phyloP scores from a whole-genome alignment of 2,329 filamentous ascomycete species.

The Pseudogymnoascus sp. region DNA sequence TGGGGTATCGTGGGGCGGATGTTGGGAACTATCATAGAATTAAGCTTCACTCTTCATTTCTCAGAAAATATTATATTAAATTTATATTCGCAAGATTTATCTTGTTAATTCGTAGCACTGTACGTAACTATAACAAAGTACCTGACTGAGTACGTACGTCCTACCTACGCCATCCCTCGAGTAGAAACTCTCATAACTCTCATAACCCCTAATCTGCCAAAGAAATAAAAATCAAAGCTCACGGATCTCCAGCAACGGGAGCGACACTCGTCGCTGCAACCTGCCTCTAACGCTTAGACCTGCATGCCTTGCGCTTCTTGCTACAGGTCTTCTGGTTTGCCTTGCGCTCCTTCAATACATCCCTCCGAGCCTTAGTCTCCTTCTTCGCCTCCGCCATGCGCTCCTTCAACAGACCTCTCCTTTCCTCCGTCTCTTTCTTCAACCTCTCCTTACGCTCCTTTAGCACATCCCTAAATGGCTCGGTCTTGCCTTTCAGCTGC shows the following conservation, averaged over 20 bases:
- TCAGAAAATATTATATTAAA: slow-evolving; percentile 9
- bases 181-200: neutral
- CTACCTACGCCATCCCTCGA: slow-evolving; percentile 2
- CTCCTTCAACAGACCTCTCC: neutral
- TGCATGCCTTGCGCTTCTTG: neutral
- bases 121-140: slow-evolving; percentile 7
- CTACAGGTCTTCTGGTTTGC: neutral
- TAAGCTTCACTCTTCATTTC: neutral
- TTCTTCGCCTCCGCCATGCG: neutral
- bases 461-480: neutral
- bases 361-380: neutral
- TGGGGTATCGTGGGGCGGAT: neutral
- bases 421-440: neutral
- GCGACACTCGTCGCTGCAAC: neutral
- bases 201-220: neutral
- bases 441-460: neutral
- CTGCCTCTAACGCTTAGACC: neutral
- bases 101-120: slow-evolving; percentile 7
- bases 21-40: neutral
- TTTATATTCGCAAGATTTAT: slow-evolving; percentile 6
- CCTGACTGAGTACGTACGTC: slow-evolving; percentile 8
- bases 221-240: slow-evolving; percentile 4
- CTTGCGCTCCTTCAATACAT: neutral
- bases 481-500: neutral
- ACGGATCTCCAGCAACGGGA: neutral